Evolutionary conservation across 2,329 filamentous ascomycete genomes (phyloP), one percentile per base, ranked within the genome.

Genomic region (Aureobasidium subglaciale): DNA sequence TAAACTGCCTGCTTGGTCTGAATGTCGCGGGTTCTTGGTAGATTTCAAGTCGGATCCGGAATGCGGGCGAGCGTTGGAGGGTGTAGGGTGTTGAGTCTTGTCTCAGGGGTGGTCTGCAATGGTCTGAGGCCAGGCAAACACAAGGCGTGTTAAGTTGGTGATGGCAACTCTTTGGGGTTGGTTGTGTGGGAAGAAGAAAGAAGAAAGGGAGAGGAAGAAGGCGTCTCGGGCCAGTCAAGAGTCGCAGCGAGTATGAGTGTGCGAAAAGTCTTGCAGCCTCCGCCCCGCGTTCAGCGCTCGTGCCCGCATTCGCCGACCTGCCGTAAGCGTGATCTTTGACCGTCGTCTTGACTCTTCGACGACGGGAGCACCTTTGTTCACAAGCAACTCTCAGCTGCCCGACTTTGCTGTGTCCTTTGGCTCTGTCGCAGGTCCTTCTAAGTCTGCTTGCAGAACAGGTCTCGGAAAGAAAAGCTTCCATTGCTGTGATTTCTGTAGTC

Each of bases 1-100:
- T 95, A 95, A 88, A 95, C 90, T 63, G 64, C 65, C 64, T 59
- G 56, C 62, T 61, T 50, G 56, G 29, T 46, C 46, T 41, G 42
- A 37, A 40, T 11, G 55, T 56, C 42, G 42, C 43, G 32, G 46
- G 46, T 50, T 40, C n/a, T 48, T 42, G 59, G 55, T 53, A 43
- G 49, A 22, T 42, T 37, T 32, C 18, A 37, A 46, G 20, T 54
- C 56, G 55, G 37, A 53, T 29, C 40, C 41, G 50, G 25, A 27
- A 20, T 45, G 30, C 24, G 34, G 53, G 41, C 45, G 46, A 41
- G 55, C 37, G 37, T 35, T n/a, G n/a, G 35, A 29, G 11, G 49
- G 22, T 40, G 20, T 4, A 24, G 52, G 15, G 29, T 29, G 34
- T 25, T 24, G 25, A n/a, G 43, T 46, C n/a, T 29, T 37, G 38